Conservation (phyloP, 441 rosid genomes). For the Geranium incanum region DNA sequence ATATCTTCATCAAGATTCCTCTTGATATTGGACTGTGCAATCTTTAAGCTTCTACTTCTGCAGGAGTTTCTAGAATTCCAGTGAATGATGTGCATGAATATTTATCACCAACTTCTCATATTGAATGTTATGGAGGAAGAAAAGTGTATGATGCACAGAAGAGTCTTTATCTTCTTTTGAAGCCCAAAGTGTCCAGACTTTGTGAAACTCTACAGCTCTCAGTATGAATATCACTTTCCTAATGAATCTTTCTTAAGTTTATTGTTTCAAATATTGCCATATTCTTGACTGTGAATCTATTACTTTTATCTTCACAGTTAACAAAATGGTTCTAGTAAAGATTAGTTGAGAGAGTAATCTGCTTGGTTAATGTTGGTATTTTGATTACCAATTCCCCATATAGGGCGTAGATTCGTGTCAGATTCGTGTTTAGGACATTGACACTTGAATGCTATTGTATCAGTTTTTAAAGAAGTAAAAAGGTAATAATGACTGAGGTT, state of each 20-base stretch:
- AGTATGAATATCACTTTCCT: conserved; percentile 40
- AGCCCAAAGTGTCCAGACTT: conserved; percentile 57
- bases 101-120: neutral
- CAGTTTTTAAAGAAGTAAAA: neutral
- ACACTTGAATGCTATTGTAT: neutral
- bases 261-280: conserved; percentile 3
- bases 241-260: conserved; percentile 18
- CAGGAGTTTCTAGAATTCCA: conserved; percentile 1
- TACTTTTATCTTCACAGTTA: neutral
- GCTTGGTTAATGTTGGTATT: neutral
- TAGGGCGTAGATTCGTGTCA: neutral
- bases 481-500: neutral
- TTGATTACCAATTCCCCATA: neutral
- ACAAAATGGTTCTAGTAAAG: neutral
- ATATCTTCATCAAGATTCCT: neutral
- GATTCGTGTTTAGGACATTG: neutral
- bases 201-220: conserved; percentile 55
- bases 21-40: neutral
- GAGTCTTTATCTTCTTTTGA: conserved; percentile 51
- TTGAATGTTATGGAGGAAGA: conserved; percentile 29
- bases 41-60: neutral
- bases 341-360: neutral
- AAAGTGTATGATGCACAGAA: conserved; percentile 43
- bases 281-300: neutral
- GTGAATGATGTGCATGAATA: neutral